Evolutionary conservation across 805 yeast species (phyloP).

Genomic region (Suhomyces sp.): DNA sequence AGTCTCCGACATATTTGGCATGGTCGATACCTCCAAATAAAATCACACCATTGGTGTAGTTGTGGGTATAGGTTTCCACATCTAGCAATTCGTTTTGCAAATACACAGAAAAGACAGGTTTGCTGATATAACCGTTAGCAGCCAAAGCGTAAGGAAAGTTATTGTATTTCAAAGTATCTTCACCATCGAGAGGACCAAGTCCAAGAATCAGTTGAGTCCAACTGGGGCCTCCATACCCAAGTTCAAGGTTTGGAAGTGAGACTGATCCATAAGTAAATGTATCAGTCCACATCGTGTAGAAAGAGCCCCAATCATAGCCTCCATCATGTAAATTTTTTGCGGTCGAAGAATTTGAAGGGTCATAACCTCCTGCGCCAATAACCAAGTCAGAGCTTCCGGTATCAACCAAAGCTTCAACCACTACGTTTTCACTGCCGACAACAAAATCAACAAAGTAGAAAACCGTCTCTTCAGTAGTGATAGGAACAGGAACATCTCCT

Average conservation of each 20-base stretch:
- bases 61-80: not conserved
- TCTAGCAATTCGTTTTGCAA: not conserved
- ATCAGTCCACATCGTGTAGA: not conserved
- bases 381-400: not conserved
- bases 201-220: not conserved
- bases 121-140: not conserved
- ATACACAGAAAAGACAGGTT: not conserved
- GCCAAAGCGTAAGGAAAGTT: not conserved
- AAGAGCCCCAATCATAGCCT: not conserved
- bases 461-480: not conserved
- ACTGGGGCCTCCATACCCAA: not conserved
- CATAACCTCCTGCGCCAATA: not conserved
- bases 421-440: not conserved
- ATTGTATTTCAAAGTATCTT: not conserved
- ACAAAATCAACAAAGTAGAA: not conserved
- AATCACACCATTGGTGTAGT: slow-evolving; percentile 20
- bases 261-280: not conserved
- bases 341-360: not conserved
- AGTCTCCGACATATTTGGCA: slow-evolving; percentile 53
- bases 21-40: slow-evolving; percentile 74
- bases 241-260: not conserved
- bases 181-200: not conserved
- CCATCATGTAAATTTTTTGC: not conserved
- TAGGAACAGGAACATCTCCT: not conserved
- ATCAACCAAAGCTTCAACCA: not conserved